Evolutionary conservation across 1,284 basidiomycete genomes (phyloP).

Genomic region (Ceratobasidium sp.): DNA sequence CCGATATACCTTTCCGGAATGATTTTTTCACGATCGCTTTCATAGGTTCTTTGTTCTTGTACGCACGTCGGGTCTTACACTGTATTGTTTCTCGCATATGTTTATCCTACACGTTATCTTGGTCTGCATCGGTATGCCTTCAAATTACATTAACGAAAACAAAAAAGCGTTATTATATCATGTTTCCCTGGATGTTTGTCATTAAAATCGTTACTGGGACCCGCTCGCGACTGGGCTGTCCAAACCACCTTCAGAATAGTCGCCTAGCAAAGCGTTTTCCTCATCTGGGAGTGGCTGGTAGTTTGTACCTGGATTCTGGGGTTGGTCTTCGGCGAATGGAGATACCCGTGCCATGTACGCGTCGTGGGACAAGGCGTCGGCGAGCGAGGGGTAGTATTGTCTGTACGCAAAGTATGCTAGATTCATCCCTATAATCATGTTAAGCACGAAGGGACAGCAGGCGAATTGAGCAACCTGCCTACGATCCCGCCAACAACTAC

Average conservation of each 20-base stretch:
- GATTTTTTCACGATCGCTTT: constrained; percentile 41
- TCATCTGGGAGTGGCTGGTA: constrained; percentile 2
- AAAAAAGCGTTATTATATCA: neutral
- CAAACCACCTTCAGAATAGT: constrained; percentile 16
- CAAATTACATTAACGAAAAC: neutral
- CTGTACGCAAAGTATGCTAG: constrained; percentile 85
- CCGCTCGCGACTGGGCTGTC: constrained; percentile 1
- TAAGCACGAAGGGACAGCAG: neutral
- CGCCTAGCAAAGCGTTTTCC: constrained; percentile 16
- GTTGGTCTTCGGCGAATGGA: constrained; percentile 26
- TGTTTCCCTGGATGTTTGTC: neutral
- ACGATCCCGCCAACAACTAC: constrained; percentile 85
- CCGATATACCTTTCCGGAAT: constrained; percentile 39
- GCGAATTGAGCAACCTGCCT: constrained; percentile 61
- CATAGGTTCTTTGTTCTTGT: constrained; percentile 18
- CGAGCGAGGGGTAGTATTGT: constrained; percentile 80
- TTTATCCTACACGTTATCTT: constrained; percentile 42
- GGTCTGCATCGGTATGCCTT: constrained; percentile 26
- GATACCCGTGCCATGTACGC: constrained; percentile 32
- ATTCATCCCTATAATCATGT: constrained; percentile 56
- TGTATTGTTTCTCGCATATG: constrained; percentile 46
- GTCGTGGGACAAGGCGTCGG: constrained; percentile 69
- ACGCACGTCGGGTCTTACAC: constrained; percentile 30
- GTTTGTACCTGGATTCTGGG: neutral
- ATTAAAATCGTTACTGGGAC: neutral